Evolutionary conservation across 768 basidiomycete species (phyloP).

Genomic region (Pleurotus tuoliensis): DNA sequence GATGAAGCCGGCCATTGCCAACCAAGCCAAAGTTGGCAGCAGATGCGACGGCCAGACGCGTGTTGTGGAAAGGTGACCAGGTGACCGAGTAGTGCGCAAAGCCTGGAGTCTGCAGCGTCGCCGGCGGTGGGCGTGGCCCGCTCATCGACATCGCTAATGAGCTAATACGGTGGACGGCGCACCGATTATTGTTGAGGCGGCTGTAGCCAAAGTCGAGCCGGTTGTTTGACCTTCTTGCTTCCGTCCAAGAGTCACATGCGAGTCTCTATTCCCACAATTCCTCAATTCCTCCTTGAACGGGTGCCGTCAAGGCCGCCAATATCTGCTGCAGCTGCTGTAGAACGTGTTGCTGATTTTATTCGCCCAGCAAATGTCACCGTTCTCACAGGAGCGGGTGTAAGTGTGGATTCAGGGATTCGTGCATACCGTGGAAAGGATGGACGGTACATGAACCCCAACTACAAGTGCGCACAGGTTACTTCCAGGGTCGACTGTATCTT

Average conservation of each 20-base stretch:
- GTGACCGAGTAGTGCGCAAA: slow-evolving; percentile 80
- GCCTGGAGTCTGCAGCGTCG: slow-evolving; percentile 66
- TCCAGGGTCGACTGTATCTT: background rate
- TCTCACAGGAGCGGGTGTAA: slow-evolving; percentile 90
- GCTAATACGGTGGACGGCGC: background rate
- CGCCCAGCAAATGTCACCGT: slow-evolving; percentile 65
- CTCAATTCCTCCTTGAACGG: slow-evolving; percentile 42
- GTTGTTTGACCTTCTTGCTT: background rate
- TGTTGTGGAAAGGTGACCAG: slow-evolving; percentile 84
- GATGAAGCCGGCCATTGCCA: slow-evolving; percentile 87
- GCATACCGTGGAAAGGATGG: slow-evolving; percentile 91
- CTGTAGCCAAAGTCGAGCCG: background rate
- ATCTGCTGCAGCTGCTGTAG: slow-evolving; percentile 51
- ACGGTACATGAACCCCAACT: slow-evolving; percentile 86
- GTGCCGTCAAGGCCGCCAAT: background rate
- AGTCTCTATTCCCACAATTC: slow-evolving; percentile 73
- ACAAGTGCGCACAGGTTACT: slow-evolving; percentile 51
- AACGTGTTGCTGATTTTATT: slow-evolving; percentile 64
- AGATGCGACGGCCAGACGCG: slow-evolving; percentile 73
- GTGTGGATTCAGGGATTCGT: slow-evolving; percentile 92
- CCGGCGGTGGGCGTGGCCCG: slow-evolving; percentile 34
- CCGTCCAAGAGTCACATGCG: slow-evolving; percentile 41
- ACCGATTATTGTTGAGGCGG: slow-evolving; percentile 3
- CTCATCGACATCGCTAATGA: slow-evolving; percentile 23
- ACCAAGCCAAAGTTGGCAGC: slow-evolving; percentile 93